Percentiles rank a stretch among this genome's conserved stretches.
These are phyloP conservation scores for Sideroxylon spinosum DNA, from an alignment of 179 eudicot genomes.

Conservation along the genomic window DNA sequence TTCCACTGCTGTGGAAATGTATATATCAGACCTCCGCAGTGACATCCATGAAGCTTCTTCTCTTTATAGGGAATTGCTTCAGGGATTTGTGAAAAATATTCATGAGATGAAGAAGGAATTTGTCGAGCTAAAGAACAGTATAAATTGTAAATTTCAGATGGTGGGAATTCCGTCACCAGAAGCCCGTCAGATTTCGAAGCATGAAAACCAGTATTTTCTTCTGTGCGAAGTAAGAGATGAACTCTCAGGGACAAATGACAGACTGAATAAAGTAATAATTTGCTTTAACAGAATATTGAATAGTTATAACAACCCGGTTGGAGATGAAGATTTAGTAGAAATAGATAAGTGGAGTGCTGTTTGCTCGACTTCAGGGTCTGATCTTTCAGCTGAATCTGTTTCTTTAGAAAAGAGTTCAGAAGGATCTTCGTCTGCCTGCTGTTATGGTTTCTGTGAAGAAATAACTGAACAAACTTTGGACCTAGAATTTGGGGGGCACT, in stretches of 20 bases:
- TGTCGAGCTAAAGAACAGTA: slow-evolving; percentile 16
- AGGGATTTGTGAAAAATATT: slow-evolving; percentile 17
- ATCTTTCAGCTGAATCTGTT: slow-evolving; percentile 20
- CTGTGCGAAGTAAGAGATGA: slow-evolving; percentile 26
- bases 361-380: slow-evolving; percentile 31
- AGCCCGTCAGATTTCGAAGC: slow-evolving; percentile 1
- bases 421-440: slow-evolving; percentile 15
- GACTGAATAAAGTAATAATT: slow-evolving; percentile 26
- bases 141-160: background rate
- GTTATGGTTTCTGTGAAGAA: background rate
- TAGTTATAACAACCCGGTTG: background rate
- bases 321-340: slow-evolving; percentile 18
- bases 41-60: slow-evolving; percentile 22
- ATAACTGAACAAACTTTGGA: slow-evolving; percentile 13
- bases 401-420: slow-evolving; percentile 11
- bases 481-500: slow-evolving; percentile 15
- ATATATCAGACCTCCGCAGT: slow-evolving; percentile 14
- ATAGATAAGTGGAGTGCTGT: slow-evolving; percentile 24
- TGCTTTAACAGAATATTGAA: slow-evolving; percentile 13
- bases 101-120: slow-evolving; percentile 17
- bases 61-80: slow-evolving; percentile 17
- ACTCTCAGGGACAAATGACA: slow-evolving; percentile 33
- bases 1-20: slow-evolving; percentile 18
- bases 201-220: slow-evolving; percentile 22
- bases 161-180: slow-evolving; percentile 16